Conservation (phyloP, 2,329 filamentous ascomycete genomes). For the Alternaria brassicae region DNA sequence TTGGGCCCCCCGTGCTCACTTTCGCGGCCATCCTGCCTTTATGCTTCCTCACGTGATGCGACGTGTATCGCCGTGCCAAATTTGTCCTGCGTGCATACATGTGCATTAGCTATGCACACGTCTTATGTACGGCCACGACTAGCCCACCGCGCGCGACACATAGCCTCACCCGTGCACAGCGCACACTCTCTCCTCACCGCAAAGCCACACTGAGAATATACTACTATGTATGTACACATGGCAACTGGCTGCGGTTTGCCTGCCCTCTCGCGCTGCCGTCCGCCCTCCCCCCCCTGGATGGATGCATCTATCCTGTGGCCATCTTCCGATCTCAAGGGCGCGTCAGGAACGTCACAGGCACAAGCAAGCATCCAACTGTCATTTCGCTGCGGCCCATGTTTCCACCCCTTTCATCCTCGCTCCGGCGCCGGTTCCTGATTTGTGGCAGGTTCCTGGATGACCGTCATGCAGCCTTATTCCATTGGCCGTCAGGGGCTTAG, state of each 20-base stretch:
- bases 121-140: conserved; percentile 32
- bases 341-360: conserved; percentile 18
- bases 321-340: conserved; percentile 6
- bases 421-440: conserved; percentile 32
- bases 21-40: conserved; percentile 14
- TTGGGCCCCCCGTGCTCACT: conserved; percentile 21
- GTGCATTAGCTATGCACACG: conserved; percentile 34
- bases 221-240: too few relatives aligned
- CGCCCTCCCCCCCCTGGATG: not conserved
- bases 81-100: conserved; percentile 9
- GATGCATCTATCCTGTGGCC: not conserved
- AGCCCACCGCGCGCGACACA: conserved; percentile 22
- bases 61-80: conserved; percentile 22
- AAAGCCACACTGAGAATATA: conserved; percentile 9
- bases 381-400: conserved; percentile 26
- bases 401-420: conserved; percentile 26
- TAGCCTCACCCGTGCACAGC: conserved; percentile 11
- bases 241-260: not conserved
- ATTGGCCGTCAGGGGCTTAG: conserved; percentile 26
- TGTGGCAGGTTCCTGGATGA: conserved; percentile 41
- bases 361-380: conserved; percentile 28
- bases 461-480: conserved; percentile 42
- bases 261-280: conserved; percentile 7
- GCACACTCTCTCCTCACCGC: conserved; percentile 13
- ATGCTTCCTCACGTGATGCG: conserved; percentile 28